Percentiles rank a stretch among this genome's conserved stretches.
Evolutionary conservation across 805 yeast genomes (phyloP).

Genomic region (Cyberlindnera bimundalis): DNA sequence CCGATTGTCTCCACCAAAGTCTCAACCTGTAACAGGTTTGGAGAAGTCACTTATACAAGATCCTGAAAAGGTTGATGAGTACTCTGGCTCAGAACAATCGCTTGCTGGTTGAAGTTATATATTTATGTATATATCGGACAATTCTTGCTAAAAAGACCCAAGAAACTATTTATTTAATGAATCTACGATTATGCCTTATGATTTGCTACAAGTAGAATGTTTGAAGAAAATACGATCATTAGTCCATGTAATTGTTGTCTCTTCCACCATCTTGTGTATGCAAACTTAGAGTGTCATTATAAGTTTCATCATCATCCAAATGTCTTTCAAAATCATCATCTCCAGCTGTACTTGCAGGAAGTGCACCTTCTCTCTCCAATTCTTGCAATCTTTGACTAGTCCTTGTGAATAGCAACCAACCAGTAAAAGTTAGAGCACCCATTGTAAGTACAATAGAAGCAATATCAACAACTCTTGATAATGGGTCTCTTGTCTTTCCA

Average conservation of each 20-base stretch:
- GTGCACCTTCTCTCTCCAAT: conserved; percentile 24
- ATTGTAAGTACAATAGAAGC: conserved; percentile 57
- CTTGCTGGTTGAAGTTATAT: too few relatives aligned
- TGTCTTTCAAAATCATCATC: conserved; percentile 21
- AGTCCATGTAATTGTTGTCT: too few relatives aligned
- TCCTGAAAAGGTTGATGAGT: conserved; percentile 22
- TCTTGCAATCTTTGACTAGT: conserved; percentile 37
- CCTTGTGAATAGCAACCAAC: conserved; percentile 63
- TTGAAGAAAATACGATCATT: too few relatives aligned
- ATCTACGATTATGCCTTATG: too few relatives aligned
- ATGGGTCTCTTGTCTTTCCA: conserved; percentile 52
- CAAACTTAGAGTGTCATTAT: conserved; percentile 11
- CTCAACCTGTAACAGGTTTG: neutral
- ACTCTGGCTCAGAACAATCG: conserved; percentile 12
- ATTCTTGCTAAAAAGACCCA: too few relatives aligned
- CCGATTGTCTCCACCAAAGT: conserved; percentile 1
- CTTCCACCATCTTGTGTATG: conserved; percentile 14
- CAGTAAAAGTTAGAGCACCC: conserved; percentile 51
- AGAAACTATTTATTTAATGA: neutral
- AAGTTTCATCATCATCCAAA: conserved; percentile 14
- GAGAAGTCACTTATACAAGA: conserved; percentile 8
- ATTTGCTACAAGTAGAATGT: too few relatives aligned
- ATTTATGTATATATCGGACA: too few relatives aligned
- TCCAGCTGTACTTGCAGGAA: conserved; percentile 2
- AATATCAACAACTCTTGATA: conserved; percentile 57